A percentile compares a stretch with the other conserved stretches of the same genome.
These are phyloP conservation scores for Coelastrella sp. DNA, from an alignment of 139 green algal genomes.

Conservation along the genomic window DNA sequence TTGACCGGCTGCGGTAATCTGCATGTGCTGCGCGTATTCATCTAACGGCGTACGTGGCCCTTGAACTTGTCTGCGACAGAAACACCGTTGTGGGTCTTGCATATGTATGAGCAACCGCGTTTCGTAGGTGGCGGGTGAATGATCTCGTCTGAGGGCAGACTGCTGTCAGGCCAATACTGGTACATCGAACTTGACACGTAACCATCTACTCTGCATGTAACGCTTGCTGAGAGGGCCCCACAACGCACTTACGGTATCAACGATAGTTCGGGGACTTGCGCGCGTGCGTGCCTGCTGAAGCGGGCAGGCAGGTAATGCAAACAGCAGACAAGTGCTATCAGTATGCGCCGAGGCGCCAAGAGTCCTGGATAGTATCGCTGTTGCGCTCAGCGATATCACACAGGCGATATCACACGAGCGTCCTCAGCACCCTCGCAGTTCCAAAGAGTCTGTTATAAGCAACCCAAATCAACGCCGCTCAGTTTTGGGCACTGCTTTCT, in stretches of 20 bases:
- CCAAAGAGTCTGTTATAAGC: too few relatives aligned
- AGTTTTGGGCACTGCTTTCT: neutral
- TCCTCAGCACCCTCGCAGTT: too few relatives aligned
- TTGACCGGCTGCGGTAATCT: neutral
- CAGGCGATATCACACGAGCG: too few relatives aligned
- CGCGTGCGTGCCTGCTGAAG: neutral
- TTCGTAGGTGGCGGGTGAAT: neutral
- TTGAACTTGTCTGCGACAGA: neutral
- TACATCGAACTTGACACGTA: neutral
- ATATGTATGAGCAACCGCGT: neutral
- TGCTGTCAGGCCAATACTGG: too few relatives aligned
- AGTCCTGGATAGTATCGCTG: too few relatives aligned
- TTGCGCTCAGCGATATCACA: too few relatives aligned
- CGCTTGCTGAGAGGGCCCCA: neutral
- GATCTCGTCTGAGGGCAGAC: neutral
- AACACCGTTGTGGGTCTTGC: neutral
- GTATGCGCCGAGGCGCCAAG: too few relatives aligned
- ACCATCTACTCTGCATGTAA: neutral
- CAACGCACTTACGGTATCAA: neutral
- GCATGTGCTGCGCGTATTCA: neutral
- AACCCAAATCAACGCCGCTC: too few relatives aligned
- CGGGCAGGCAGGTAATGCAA: too few relatives aligned
- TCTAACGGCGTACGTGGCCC: neutral
- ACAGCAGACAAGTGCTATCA: too few relatives aligned
- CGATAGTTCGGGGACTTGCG: neutral